Evolutionary conservation across 257 asterid genomes (phyloP), one percentile per base, ranked within the genome.

Genomic region (Rubia yunnanensis): DNA sequence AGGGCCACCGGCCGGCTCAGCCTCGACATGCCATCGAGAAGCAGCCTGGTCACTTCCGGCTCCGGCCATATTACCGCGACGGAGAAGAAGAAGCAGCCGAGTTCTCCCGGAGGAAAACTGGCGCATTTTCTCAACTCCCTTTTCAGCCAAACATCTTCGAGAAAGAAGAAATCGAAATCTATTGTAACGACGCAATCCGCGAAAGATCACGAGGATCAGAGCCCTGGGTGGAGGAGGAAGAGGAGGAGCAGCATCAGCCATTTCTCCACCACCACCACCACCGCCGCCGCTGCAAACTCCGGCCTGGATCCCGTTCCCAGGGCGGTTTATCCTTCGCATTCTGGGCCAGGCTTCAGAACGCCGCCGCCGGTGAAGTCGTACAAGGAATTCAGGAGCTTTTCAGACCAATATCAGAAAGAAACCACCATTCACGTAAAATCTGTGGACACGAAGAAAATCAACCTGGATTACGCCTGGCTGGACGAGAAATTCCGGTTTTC

Each of bases 161-260:
- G 76, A 73, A 88, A 86, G 74, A 86, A 81, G 79, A 88, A 84
- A 60, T 23, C 81, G 28, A 83, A 79, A 53, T 46, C 81, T 0
- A 46, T 66, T 0, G 49, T 26, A 24, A 41, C 62, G 10, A 66
- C 76, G 7, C 66, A 70, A 11, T 71, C 67, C 48, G 64, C 39
- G 44, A 79, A 74, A 38, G 86, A 82, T 59, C 57, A 50, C 28
- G 81, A 70, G 31, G 91, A 84, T 50, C 84, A 81, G 27, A 79
- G 67, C 80, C 78, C 85, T 3, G 78, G 78, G 49, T 83, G 83
- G 69, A 83, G 94, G 64, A 84, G 91, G 72, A 83, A 77, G 26
- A 79, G 95, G 60, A 81, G 95, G 67, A 86, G 94, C 74, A 88
- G 95, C 82, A 81, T 88, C 4, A 82, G 98, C 76, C 89, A 84